These are phyloP conservation scores for Ophiostoma angusticollis DNA, from an alignment of 2,329 filamentous ascomycete species.

Conservation along the genomic window DNA sequence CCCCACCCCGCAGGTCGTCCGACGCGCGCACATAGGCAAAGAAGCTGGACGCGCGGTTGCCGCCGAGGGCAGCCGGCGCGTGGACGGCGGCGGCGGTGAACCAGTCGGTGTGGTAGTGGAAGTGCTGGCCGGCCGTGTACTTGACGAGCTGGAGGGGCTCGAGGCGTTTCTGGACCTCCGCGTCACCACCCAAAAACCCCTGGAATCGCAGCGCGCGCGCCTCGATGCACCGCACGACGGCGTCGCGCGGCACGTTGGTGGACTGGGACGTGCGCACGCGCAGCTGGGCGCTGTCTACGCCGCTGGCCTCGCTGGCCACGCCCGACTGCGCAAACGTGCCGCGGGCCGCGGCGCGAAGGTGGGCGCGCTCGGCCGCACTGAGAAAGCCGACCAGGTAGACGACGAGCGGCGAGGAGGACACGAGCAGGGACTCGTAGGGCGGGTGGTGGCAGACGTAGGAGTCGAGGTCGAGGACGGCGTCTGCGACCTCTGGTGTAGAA, in stretches of 20 bases:
- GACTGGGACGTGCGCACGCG: conserved; percentile 33
- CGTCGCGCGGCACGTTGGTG: conserved; percentile 29
- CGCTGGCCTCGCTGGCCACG: conserved; percentile 17
- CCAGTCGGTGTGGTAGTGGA: conserved; percentile 40
- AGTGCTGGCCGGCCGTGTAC: conserved; percentile 31
- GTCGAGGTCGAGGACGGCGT: neutral
- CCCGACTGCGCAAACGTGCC: conserved; percentile 32
- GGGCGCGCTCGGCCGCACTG: conserved; percentile 26
- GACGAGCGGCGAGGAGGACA: conserved; percentile 35
- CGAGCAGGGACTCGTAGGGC: conserved; percentile 29
- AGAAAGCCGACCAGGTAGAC: conserved; percentile 37
- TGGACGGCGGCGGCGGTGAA: conserved; percentile 26
- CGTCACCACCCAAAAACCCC: conserved; percentile 19
- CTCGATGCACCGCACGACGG: conserved; percentile 33
- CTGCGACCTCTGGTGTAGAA: no score
- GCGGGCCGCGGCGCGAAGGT: conserved; percentile 31
- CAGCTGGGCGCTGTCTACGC: conserved; percentile 22
- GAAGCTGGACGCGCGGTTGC: conserved; percentile 33
- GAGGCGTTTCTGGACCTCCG: conserved; percentile 19
- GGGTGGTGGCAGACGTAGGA: conserved; percentile 11
- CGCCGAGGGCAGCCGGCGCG: conserved; percentile 26
- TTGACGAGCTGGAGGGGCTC: conserved; percentile 37
- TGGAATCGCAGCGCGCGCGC: conserved; percentile 33
- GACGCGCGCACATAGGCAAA: conserved; percentile 32
- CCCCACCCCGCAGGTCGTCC: conserved; percentile 25